Evolutionary conservation across 192 early-diverging fungal genomes (phyloP), one percentile per base, ranked within the genome.

Genomic region (Coemansia sp.): DNA sequence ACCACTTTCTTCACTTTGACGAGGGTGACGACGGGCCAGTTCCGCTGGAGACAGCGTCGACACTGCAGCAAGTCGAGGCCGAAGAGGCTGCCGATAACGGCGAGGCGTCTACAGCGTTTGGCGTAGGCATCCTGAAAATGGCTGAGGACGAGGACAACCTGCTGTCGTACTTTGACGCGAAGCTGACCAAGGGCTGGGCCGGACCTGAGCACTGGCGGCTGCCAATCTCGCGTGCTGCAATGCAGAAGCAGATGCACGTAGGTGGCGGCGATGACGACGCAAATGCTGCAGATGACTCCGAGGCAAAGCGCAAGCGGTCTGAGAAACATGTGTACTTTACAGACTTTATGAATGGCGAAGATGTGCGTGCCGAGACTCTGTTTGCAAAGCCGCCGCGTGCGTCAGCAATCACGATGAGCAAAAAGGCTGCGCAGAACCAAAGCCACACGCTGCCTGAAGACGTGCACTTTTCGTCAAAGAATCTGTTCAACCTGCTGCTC

Each of bases 151-250:
- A 84, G 9, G 83, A 88, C 44, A 89, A 87, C 56, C 80, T 91
- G 59, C 90, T 94, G 60, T 86, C 86, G 20, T 95, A 96, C 72
- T 96, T 97, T 85, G 94, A 96, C 77, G 74, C 87, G 23, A 87
- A 85, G 11, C 84, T 94, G 50, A 65, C 87, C 65, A 82, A 87
- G 48, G 86, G 87, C 53, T 98, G 96, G 96, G 96, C 94, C 7
- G 96, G 96, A 12, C 93, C 94, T 11, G 92, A 90, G 61, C 91
- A 93, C 69, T 98, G 94, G 94, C 92, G 88, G 36, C 63, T 92
- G 58, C 78, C 78, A 50, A 74, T 81, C 40, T 75, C 78, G 19
- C 71, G 76, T 17, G 71, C 76, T 9, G 65, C 65, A 21, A 69
- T 73, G 65, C 73, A 74, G 36, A 72, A 67, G 66, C 75, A 78